Percentiles rank a stretch among this genome's conserved stretches.
phyloP scores from a whole-genome alignment of 768 basidiomycete genomes.

The Kwoniella botswanensis region DNA sequence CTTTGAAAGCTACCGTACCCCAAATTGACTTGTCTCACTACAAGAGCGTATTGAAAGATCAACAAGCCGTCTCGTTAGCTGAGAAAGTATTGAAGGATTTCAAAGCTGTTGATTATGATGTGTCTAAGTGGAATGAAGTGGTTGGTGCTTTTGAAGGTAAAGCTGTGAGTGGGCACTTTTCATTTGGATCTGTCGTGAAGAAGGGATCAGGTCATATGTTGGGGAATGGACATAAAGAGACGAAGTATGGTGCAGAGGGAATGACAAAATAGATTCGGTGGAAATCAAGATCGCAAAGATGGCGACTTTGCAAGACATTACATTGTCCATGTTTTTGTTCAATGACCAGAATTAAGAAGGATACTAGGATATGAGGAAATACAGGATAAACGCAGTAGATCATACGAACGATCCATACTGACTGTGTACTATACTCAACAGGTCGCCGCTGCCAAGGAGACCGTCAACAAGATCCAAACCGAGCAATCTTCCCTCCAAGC shows the following conservation, averaged over 20 bases:
- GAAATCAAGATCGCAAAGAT: too few relatives aligned
- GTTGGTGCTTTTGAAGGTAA: slow-evolving; percentile 96
- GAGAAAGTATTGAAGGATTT: slow-evolving; percentile 87
- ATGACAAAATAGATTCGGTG: too few relatives aligned
- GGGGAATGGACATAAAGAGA: too few relatives aligned
- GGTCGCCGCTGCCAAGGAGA: slow-evolving; percentile 88
- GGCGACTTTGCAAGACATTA: too few relatives aligned
- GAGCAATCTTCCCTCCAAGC: slow-evolving; percentile 89
- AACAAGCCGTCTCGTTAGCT: slow-evolving; percentile 85
- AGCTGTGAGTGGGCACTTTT: slow-evolving; percentile 68
- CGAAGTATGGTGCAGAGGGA: too few relatives aligned
- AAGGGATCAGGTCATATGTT: too few relatives aligned
- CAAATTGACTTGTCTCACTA: slow-evolving; percentile 91
- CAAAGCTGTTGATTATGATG: slow-evolving; percentile 95
- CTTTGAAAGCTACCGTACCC: slow-evolving; percentile 62
- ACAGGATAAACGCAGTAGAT: too few relatives aligned
- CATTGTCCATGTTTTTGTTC: too few relatives aligned
- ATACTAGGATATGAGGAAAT: background rate
- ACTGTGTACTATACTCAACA: slow-evolving; percentile 49
- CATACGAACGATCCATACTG: background rate
- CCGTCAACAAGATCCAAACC: slow-evolving; percentile 82
- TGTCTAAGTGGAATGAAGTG: slow-evolving; percentile 83
- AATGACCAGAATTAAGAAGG: too few relatives aligned
- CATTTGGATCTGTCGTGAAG: slow-evolving; percentile 1
- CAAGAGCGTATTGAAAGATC: slow-evolving; percentile 88